A percentile compares a stretch with the other conserved stretches of the same genome.
These are phyloP conservation scores for Lumnitzera littorea DNA, from an alignment of 345 rosid genomes.

Conservation along the genomic window DNA sequence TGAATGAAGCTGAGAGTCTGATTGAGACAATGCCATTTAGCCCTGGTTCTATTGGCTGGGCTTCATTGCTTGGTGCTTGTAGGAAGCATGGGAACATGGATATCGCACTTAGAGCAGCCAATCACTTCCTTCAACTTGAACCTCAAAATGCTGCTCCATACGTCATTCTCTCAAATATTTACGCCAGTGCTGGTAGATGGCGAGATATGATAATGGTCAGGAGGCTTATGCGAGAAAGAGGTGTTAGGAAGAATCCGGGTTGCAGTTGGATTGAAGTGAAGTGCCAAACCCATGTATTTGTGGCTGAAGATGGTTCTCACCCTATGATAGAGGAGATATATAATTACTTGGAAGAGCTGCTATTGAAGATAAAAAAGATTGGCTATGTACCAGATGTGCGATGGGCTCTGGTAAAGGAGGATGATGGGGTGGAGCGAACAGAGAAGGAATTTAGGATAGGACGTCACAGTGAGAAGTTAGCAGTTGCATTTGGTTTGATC, in stretches of 20 bases:
- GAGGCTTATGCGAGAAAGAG: constrained; percentile 67
- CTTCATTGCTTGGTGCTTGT: constrained; percentile 79
- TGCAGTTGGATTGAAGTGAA: constrained; percentile 89
- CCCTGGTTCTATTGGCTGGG: constrained; percentile 63
- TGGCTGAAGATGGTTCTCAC: constrained; percentile 81
- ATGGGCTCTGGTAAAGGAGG: constrained; percentile 60
- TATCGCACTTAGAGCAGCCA: constrained; percentile 67
- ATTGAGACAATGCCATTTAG: constrained; percentile 65
- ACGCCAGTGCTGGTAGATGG: constrained; percentile 58
- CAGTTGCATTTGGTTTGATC: constrained; percentile 78
- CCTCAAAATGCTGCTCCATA: constrained; percentile 78
- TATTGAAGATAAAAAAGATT: constrained; percentile 45
- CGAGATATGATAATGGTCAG: constrained; percentile 57
- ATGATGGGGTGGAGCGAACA: constrained; percentile 36
- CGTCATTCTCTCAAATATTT: constrained; percentile 79
- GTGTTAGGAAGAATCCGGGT: constrained; percentile 78
- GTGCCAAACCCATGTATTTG: constrained; percentile 56
- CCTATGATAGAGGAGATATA: constrained; percentile 62
- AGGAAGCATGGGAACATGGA: constrained; percentile 61
- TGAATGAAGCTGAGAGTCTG: constrained; percentile 67
- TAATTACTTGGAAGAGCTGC: constrained; percentile 54
- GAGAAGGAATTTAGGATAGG: constrained; percentile 58
- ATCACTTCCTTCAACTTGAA: constrained; percentile 46
- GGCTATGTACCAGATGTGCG: constrained; percentile 75
- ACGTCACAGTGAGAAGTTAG: constrained; percentile 87